These are phyloP conservation scores for Clonostachys rosea DNA, from an alignment of 2,329 filamentous ascomycete genomes.

Conservation along the genomic window DNA sequence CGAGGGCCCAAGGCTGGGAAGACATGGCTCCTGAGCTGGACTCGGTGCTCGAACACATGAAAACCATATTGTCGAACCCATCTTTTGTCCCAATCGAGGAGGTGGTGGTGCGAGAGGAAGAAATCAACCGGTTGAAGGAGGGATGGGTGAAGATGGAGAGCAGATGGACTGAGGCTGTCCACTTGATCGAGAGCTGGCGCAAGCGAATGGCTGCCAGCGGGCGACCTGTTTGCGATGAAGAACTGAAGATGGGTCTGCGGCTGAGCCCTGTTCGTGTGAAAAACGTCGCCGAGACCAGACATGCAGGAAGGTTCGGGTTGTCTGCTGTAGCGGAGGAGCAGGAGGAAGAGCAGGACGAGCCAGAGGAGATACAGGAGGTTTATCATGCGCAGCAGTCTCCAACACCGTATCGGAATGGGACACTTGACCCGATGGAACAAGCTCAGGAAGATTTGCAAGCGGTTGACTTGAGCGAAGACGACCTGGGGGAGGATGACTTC, in stretches of 20 bases:
- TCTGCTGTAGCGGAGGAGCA: conserved; percentile 44
- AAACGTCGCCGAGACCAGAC: conserved; percentile 41
- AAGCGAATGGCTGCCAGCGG: conserved; percentile 71
- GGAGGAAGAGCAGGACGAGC: conserved; percentile 19
- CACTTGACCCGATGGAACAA: conserved; percentile 10
- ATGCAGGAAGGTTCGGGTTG: conserved; percentile 29
- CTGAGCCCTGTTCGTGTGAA: conserved; percentile 54
- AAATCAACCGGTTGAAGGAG: conserved; percentile 76
- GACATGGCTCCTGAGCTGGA: conserved; percentile 75
- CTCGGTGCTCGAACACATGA: conserved; percentile 72
- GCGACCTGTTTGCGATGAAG: conserved; percentile 64
- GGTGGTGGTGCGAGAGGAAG: conserved; percentile 85
- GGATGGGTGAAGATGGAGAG: conserved; percentile 94
- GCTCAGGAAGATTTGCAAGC: conserved; percentile 1
- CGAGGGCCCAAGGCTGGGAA: conserved; percentile 39
- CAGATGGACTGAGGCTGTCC: conserved; percentile 84
- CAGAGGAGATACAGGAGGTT: conserved; percentile 12
- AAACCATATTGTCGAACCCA: conserved; percentile 84
- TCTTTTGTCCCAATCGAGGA: conserved; percentile 96
- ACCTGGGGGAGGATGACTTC: conserved; percentile 20
- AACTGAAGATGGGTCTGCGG: conserved; percentile 63
- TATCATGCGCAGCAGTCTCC: conserved; percentile 27
- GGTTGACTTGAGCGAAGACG: conserved; percentile 3
- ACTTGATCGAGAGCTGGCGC: conserved; percentile 90
- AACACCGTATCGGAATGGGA: conserved; percentile 19